phyloP scores from a whole-genome alignment of 805 yeast species.

The Candida endomychidarum region DNA sequence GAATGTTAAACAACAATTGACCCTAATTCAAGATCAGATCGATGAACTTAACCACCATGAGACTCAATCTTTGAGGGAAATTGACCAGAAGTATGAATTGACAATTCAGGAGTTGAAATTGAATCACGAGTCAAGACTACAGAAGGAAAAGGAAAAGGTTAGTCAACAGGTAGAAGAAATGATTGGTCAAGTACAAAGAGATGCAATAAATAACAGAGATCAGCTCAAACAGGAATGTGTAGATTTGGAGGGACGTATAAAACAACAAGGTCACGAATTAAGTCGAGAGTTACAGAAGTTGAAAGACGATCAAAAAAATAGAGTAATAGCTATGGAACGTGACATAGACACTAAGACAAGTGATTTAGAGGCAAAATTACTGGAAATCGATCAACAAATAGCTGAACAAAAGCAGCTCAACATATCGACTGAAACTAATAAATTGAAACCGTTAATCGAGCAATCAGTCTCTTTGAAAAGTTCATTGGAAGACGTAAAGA shows the following conservation, averaged over 20 bases:
- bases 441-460: background rate
- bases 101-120: conserved; percentile 21
- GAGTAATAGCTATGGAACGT: conserved; percentile 8
- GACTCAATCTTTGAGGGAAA: conserved; percentile 21
- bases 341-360: background rate
- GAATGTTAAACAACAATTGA: conserved; percentile 37
- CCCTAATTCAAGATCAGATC: conserved; percentile 33
- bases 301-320: conserved; percentile 1
- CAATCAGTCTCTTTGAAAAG: background rate
- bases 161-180: conserved; percentile 37
- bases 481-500: background rate
- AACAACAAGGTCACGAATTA: background rate
- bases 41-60: conserved; percentile 27
- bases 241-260: conserved; percentile 16
- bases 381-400: background rate
- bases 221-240: conserved; percentile 16
- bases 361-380: background rate
- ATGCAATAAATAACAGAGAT: conserved; percentile 29
- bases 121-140: conserved; percentile 22
- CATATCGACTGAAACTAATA: background rate
- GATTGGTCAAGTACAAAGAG: conserved; percentile 31
- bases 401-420: background rate
- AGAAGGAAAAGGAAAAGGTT: conserved; percentile 27
- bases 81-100: conserved; percentile 25
- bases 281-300: conserved; percentile 6